Percentiles rank a stretch among this genome's conserved stretches.
Conservation (phyloP, 164 flowering plant species). For the Pachysandra terminalis region DNA sequence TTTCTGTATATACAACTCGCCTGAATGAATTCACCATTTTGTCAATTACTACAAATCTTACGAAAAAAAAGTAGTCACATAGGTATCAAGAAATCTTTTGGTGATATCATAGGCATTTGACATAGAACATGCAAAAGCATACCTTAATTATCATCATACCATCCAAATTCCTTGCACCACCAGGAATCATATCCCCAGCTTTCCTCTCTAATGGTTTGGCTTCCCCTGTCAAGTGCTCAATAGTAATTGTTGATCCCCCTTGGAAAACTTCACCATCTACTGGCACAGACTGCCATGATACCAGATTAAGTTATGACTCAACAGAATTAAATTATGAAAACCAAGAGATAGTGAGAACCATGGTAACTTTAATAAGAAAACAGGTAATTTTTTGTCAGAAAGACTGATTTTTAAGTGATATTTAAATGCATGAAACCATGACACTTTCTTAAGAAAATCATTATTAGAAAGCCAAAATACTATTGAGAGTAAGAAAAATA, state of each 20-base stretch:
- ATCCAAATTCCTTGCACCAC: constrained; percentile 96
- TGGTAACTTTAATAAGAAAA: neutral
- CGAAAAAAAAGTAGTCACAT: no score
- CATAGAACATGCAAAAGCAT: constrained; percentile 1
- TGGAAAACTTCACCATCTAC: constrained; percentile 89
- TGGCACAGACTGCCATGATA: constrained; percentile 75
- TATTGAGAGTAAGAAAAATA: neutral
- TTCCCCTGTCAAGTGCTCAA: constrained; percentile 97
- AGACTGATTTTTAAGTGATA: neutral
- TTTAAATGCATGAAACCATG: neutral
- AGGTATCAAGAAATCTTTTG: no score
- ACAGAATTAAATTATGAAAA: neutral
- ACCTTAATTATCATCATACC: constrained; percentile 97
- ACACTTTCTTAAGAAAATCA: neutral
- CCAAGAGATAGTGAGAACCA: neutral
- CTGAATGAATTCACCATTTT: no score
- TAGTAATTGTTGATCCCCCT: constrained; percentile 87
- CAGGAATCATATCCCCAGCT: constrained; percentile 87
- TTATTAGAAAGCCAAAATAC: neutral
- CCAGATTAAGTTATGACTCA: constrained; percentile 18
- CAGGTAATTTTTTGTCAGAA: neutral
- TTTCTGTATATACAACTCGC: no score
- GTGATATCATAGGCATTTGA: no score
- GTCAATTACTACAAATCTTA: no score
- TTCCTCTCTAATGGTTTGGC: constrained; percentile 81